Base-by-base conservation (phyloP, 345 rosid genomes). In the Psidium friedrichsthalianum region DNA sequence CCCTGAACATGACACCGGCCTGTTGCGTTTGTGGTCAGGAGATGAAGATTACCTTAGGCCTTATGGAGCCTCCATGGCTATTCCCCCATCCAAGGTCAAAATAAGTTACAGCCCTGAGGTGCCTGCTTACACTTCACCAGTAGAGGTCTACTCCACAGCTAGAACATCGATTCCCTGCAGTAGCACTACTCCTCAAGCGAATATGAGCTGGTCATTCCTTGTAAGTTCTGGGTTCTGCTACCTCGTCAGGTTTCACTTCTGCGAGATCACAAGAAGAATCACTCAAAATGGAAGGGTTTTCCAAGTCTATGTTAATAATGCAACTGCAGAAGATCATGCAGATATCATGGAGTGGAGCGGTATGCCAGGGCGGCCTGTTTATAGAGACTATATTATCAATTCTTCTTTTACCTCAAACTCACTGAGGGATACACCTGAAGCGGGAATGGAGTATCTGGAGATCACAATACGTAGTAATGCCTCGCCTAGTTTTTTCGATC, bases 201-300 rank as follows among this genome's bases (percentile, higher is more conserved):
- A 84, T 53, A 85, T 90, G 6, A 86, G 90, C 13, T 91, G 91
- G 90, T 18, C 0, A 55, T 89, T 91, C 87, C 25, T 40, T 3
- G 89, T 87, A n/a, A 88, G 88, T 83, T 53, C 88, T 2, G 89
- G 89, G 15, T 91, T 91, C 91, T 27, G 36, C 18, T 89, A 89
- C 84, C 83, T 85, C 52, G 87, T 82, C 52, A 86, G 87, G 84
- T 82, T 87, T 29, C 90, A 87, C 44, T 89, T 89, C 83, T 86
- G 86, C 15, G 86, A 83, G 83, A 47, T 42, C 22, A 21, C 12
- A 21, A 42, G 21, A 53, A 9, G 84, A 7, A 76, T 47, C 0
- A 11, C 47, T 6, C 7, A 14, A 11, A 32, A 86, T 82, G 83
- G 80, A 42, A 74, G 89, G 56, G 76, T 81, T 47, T 91, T 91